Evolutionary conservation across 1,284 basidiomycete genomes (phyloP), one percentile per base, ranked within the genome.

Genomic region (Cutaneotrichosporon sp.): DNA sequence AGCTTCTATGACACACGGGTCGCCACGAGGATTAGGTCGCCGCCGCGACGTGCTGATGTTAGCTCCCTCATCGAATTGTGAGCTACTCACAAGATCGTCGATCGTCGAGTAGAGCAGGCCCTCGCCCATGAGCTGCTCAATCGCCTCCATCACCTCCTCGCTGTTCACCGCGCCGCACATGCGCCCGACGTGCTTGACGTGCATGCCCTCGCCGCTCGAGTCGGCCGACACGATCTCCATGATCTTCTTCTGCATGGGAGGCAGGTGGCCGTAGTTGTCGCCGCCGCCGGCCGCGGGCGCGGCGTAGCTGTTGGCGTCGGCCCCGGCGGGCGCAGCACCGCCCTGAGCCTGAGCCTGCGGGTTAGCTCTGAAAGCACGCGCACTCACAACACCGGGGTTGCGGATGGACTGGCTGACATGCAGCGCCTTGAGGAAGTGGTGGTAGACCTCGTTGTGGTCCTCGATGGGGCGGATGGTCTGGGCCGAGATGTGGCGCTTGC

Each of bases 361-460:
- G 20, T 51, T 60, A 60, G 51, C 10, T 43, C 8, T 6, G 18
- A 42, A 18, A 20, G 5, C 2, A 18, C 6, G 11, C 8, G n/a
- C 33, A 52, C 50, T 53, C 24, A 53, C 51, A 14, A 34, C 58
- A 18, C 77, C 73, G 49, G 82, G 81, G 54, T 82, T 78, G 45
- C 81, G 78, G 34, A 83, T 70, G 3, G 75, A 77, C 20, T 82
- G 67, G 65, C 75, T 79, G 56, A 85, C 83, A 50, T 83, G 81
- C 56, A 86, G 81, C 5, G 82, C 82, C 65, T 89, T 86, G 56
- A 86, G 73, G 34, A 84, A 72, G 74, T 98, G 95, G 79, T 91
- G 95, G 70, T 87, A 87, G 47, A 92, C 80, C 78, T 99, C 94
- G 76, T 92, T 87, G 43, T 83, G 82, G 73, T 95, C 89, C 31